Conservation (phyloP, 495 filamentous ascomycete species). For the Antarctomyces pellizariae region DNA sequence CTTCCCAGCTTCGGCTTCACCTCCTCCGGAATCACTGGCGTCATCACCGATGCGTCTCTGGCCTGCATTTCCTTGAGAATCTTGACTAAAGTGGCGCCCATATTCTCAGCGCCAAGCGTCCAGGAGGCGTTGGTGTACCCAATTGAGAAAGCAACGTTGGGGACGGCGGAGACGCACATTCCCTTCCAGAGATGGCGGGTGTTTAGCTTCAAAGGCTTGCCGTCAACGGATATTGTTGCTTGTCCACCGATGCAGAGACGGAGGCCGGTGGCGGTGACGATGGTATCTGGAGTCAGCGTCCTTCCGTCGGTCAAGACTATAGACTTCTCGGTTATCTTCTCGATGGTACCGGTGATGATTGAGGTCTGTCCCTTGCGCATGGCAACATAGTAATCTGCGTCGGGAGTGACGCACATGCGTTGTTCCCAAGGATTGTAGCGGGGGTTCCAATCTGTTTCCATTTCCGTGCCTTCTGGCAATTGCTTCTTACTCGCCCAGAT, state of each 20-base stretch:
- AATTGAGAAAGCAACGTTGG: constrained; percentile 16
- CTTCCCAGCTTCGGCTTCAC: no score
- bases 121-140: constrained; percentile 20
- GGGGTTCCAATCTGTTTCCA: constrained; percentile 49
- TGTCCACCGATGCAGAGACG: constrained; percentile 16
- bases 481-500: constrained; percentile 16
- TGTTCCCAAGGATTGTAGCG: constrained; percentile 53
- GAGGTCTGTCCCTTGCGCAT: constrained; percentile 31
- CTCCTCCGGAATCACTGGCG: constrained; percentile 12
- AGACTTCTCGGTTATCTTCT: constrained; percentile 31
- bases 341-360: constrained; percentile 45
- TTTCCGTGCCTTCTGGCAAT: constrained; percentile 29
- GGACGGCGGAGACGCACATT: constrained; percentile 19
- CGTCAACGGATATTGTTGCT: constrained; percentile 12
- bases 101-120: constrained; percentile 21
- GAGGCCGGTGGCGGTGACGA: constrained; percentile 55
- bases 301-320: constrained; percentile 34
- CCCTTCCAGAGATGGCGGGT: constrained; percentile 19
- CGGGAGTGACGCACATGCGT: constrained; percentile 44
- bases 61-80: constrained; percentile 17
- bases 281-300: constrained; percentile 38
- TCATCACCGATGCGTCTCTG: constrained; percentile 16
- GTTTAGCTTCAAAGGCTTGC: constrained; percentile 6
- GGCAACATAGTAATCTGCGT: constrained; percentile 46
- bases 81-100: constrained; percentile 6